A percentile compares a stretch with the other conserved stretches of the same genome.
Conservation (phyloP, 768 basidiomycete species). For the Boletus speciosus region DNA sequence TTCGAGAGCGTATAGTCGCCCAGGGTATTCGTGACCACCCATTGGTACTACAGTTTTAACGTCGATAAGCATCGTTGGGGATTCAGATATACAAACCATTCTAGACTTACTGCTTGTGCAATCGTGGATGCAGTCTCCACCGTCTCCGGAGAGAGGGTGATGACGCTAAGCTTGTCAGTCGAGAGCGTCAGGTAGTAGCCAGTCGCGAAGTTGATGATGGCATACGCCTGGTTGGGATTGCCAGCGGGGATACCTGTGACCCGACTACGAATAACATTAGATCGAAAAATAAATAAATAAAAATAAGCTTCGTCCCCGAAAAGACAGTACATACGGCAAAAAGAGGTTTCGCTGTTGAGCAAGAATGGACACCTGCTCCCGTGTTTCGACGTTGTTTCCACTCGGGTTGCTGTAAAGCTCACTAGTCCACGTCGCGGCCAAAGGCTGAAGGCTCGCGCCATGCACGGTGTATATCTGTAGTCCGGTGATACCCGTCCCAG, state of each 20-base stretch:
- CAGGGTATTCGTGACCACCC: neutral
- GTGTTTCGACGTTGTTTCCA: too few species aligned
- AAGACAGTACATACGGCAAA: too few species aligned
- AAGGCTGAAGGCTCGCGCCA: too few species aligned
- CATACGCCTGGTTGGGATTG: neutral
- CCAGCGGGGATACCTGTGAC: neutral
- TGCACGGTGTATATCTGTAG: too few species aligned
- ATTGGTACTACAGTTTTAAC: constrained; percentile 4
- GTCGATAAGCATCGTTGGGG: neutral
- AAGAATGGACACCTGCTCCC: too few species aligned
- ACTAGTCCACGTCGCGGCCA: too few species aligned
- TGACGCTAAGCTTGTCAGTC: neutral
- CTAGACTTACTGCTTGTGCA: neutral
- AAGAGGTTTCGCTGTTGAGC: too few species aligned
- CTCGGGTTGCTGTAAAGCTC: too few species aligned
- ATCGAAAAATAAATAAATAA: neutral
- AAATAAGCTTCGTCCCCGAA: too few species aligned
- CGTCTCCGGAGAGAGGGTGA: neutral
- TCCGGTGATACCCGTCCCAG: too few species aligned
- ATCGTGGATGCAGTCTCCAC: neutral
- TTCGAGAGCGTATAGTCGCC: constrained; percentile 7
- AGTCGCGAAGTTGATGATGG: constrained; percentile 8
- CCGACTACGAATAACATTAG: neutral
- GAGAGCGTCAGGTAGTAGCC: constrained; percentile 11
- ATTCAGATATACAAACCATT: neutral